phyloP scores from a whole-genome alignment of 345 rosid genomes.

The Odontarrhena argentea region DNA sequence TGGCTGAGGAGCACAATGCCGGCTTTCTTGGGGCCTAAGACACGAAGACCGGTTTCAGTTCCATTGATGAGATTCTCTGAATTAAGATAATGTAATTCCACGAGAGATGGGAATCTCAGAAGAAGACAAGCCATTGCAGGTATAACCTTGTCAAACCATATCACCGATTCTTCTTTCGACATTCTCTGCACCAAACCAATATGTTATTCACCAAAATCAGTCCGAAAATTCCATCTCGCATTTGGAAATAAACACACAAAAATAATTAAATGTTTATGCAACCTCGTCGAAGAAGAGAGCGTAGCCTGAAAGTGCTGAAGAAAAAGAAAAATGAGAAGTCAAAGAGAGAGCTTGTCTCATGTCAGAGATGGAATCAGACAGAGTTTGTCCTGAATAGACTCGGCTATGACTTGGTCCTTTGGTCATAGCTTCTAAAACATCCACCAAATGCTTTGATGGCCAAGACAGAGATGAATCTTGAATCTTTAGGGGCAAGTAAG shows the following conservation, averaged over 20 bases:
- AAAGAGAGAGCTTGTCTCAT: constrained; percentile 55
- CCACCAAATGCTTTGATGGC: constrained; percentile 57
- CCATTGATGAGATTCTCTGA: constrained; percentile 44
- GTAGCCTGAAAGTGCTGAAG: constrained; percentile 51
- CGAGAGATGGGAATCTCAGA: constrained; percentile 61
- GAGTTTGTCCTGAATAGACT: constrained; percentile 58
- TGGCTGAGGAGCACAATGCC: constrained; percentile 76
- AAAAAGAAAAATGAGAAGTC: constrained; percentile 43
- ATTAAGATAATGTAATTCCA: constrained; percentile 64
- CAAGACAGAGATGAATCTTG: constrained; percentile 57
- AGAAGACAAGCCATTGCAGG: constrained; percentile 70
- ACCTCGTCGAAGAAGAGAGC: constrained; percentile 76
- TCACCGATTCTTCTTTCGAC: constrained; percentile 47
- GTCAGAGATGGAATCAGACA: constrained; percentile 53
- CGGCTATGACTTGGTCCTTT: constrained; percentile 62
- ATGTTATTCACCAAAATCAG: neutral
- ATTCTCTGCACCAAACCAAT: constrained; percentile 23
- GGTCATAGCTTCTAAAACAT: constrained; percentile 56
- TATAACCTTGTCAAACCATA: constrained; percentile 63
- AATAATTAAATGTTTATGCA: neutral
- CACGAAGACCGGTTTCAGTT: constrained; percentile 52
- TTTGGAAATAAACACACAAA: neutral
- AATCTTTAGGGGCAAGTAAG: constrained; percentile 51
- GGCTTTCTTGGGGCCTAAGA: constrained; percentile 58
- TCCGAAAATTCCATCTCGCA: neutral